phyloP scores from a whole-genome alignment of 768 basidiomycete species.

The Lyophyllum shimeji region DNA sequence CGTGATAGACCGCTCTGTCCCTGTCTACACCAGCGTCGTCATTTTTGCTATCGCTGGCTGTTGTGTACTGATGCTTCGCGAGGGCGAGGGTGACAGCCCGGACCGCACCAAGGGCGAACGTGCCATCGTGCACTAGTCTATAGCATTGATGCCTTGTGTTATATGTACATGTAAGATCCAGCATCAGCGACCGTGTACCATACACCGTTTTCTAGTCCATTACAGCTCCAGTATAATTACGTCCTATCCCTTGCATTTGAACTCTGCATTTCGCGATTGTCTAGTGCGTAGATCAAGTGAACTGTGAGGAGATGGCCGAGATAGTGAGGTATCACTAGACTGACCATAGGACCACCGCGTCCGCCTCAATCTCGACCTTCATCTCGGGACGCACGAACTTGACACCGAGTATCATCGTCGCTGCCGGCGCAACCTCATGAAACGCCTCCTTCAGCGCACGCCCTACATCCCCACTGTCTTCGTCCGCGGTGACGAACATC shows the following conservation, averaged over 20 bases:
- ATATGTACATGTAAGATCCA: not conserved
- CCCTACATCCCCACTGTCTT: constrained; percentile 38
- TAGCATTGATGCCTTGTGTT: not conserved
- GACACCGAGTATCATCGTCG: constrained; percentile 52
- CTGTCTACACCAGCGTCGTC: constrained; percentile 73
- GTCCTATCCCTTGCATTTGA: not conserved
- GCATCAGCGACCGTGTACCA: constrained; percentile 4
- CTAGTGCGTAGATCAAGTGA: not conserved
- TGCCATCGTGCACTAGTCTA: constrained; percentile 25
- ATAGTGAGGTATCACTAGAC: not conserved
- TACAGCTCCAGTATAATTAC: constrained; percentile 1
- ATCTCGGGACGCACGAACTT: constrained; percentile 45
- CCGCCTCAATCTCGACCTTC: constrained; percentile 57
- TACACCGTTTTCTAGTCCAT: constrained; percentile 7
- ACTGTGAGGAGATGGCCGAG: too few species aligned
- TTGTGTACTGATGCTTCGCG: constrained; percentile 60
- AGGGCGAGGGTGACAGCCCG: constrained; percentile 42
- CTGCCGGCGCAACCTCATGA: constrained; percentile 43
- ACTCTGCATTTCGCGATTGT: not conserved
- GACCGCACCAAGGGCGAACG: constrained; percentile 20
- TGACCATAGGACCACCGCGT: constrained; percentile 37
- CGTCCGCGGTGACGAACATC: constrained; percentile 46
- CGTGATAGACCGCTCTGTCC: constrained; percentile 63
- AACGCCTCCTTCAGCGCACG: constrained; percentile 42
- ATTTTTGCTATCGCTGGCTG: constrained; percentile 63